phyloP scores from a whole-genome alignment of 106 monocot genomes.

The Dioscorea zingiberensis region DNA sequence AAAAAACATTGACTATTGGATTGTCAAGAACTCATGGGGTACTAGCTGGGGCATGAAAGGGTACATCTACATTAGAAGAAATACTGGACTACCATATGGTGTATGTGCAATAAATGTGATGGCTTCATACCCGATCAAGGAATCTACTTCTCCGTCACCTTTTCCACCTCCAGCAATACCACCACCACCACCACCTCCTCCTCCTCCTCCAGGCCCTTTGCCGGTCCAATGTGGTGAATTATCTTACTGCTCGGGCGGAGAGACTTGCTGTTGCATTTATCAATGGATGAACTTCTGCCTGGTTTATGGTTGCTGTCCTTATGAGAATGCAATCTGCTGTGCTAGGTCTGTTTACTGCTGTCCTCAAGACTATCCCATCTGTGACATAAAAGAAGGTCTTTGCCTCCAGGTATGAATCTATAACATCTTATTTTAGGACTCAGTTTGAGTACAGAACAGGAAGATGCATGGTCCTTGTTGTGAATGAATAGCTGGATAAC shows the following conservation, averaged over 20 bases:
- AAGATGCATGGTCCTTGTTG: too few relatives aligned
- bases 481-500: too few relatives aligned
- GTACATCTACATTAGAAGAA: conserved; percentile 37
- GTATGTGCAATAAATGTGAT: conserved; percentile 43
- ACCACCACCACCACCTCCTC: conserved; percentile 9
- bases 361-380: conserved; percentile 47
- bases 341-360: conserved; percentile 27
- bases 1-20: conserved; percentile 37
- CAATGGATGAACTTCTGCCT: conserved; percentile 24
- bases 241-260: conserved; percentile 29
- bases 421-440: too few relatives aligned
- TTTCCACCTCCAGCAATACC: conserved; percentile 19
- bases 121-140: conserved; percentile 48
- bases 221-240: conserved; percentile 26
- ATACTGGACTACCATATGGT: conserved; percentile 31
- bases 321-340: conserved; percentile 48
- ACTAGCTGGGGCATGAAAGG: conserved; percentile 44
- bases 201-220: conserved; percentile 26
- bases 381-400: conserved; percentile 31
- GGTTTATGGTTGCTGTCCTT: conserved; percentile 36
- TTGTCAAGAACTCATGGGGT: conserved; percentile 52
- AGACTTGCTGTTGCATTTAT: conserved; percentile 53
- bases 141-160: conserved; percentile 16
- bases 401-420: conserved; percentile 36
- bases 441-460: too few relatives aligned